Conservation (phyloP, 2,329 filamentous ascomycete genomes). For the Aspergillus phoenicis region DNA sequence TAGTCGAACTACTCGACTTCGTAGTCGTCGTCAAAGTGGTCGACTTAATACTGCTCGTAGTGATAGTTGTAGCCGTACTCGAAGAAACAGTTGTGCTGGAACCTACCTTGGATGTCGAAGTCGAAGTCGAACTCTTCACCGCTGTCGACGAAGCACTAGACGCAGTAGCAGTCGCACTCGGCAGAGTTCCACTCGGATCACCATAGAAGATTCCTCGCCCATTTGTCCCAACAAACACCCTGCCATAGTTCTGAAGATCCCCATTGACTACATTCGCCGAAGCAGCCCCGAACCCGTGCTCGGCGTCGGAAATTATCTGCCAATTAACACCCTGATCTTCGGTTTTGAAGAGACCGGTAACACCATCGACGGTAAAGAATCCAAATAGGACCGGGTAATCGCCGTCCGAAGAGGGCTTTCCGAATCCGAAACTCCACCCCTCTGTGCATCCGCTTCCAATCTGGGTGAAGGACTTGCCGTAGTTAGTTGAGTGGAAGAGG, state of each 20-base stretch:
- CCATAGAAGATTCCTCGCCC: slow-evolving; percentile 39
- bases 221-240: slow-evolving; percentile 39
- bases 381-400: slow-evolving; percentile 30
- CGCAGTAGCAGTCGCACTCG: slow-evolving; percentile 24
- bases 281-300: slow-evolving; percentile 30
- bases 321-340: slow-evolving; percentile 32
- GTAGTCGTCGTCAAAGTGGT: slow-evolving; percentile 14
- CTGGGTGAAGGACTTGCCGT: slow-evolving; percentile 52
- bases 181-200: slow-evolving; percentile 23
- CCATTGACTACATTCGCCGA: slow-evolving; percentile 32
- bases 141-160: slow-evolving; percentile 16
- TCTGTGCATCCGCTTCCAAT: slow-evolving; percentile 24
- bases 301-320: slow-evolving; percentile 30
- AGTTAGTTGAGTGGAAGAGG: slow-evolving; percentile 58
- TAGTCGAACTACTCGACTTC: not conserved
- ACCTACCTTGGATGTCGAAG: not conserved
- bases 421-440: slow-evolving; percentile 28
- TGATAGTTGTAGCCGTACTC: slow-evolving; percentile 3
- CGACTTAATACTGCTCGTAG: slow-evolving; percentile 9
- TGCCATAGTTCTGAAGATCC: slow-evolving; percentile 30
- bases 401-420: slow-evolving; percentile 21
- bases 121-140: not conserved
- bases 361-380: slow-evolving; percentile 30
- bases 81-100: not conserved
- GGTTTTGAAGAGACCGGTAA: slow-evolving; percentile 28